phyloP scores from a whole-genome alignment of 768 basidiomycete genomes.

The Phylloporus arenicola region DNA sequence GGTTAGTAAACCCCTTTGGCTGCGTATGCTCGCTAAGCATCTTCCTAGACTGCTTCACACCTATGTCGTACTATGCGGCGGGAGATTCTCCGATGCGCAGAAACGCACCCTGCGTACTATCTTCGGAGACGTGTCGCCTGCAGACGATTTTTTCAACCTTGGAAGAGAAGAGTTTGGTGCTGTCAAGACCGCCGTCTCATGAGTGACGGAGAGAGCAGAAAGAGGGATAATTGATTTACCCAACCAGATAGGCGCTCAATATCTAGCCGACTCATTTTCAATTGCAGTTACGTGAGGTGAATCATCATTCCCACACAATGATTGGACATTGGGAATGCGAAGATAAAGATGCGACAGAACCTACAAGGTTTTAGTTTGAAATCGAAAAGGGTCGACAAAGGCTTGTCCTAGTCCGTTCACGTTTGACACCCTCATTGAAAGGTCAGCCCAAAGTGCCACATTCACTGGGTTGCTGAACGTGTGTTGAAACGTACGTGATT shows the following conservation, averaged over 20 bases:
- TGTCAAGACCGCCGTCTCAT: constrained; percentile 19
- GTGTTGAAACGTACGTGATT: constrained; percentile 6
- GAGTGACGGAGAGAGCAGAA: constrained; percentile 14
- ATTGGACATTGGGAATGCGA: constrained; percentile 16
- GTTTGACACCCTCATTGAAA: not conserved
- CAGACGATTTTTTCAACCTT: constrained; percentile 26
- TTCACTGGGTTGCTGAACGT: not conserved
- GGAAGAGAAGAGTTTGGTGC: constrained; percentile 22
- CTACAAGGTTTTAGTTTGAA: constrained; percentile 6
- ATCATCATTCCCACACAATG: constrained; percentile 7
- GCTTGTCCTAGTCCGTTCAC: not conserved
- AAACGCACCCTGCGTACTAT: constrained; percentile 26
- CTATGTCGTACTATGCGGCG: constrained; percentile 41
- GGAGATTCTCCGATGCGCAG: constrained; percentile 28
- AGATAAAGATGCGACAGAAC: constrained; percentile 11
- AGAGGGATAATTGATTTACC: constrained; percentile 12
- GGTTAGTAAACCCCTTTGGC: constrained; percentile 27
- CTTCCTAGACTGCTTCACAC: constrained; percentile 45
- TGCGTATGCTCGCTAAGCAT: not conserved
- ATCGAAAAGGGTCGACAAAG: constrained; percentile 15
- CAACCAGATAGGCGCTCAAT: constrained; percentile 11
- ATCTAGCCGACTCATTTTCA: constrained; percentile 27
- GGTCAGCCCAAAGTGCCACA: constrained; percentile 9
- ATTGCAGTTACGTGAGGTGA: constrained; percentile 22
- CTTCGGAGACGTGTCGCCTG: constrained; percentile 18